Base-by-base conservation (phyloP, 768 basidiomycete genomes). In the Suillus subalutaceus region DNA sequence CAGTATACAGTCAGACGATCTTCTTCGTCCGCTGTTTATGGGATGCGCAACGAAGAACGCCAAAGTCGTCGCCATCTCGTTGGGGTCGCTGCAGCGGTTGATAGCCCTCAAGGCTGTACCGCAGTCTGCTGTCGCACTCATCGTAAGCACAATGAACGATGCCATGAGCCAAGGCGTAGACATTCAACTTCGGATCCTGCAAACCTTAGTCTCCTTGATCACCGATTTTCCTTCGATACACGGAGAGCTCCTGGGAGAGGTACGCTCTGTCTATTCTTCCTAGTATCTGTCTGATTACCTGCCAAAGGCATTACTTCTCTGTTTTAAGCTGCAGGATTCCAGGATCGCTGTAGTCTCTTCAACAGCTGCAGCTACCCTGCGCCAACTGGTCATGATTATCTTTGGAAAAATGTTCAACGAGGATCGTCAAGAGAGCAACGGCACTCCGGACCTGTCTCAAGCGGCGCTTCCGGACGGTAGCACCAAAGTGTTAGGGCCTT, bases 301-400 rank as follows among this genome's bases (percentile, higher is more conserved):
- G 59, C 6, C 44, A 9, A 70, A 97, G 94, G 94, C 93, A 0
- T 82, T 98, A 0, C 79, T 97, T n/a, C 79, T 98, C 10, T 98
- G 96, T 73, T 99, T 99, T 85, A 94, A 90, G 75, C 80, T 98
- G 32, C 96, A 98, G 77, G 97, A 98, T 66, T 96, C 94, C 1
- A 89, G 93, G 68, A 97, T 96, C 26, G 92, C 95, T 0, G 96
- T 98, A 30, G 97, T 99, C 7, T 97, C 96, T 4, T 96, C 94
- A 0, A 99, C 97, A 4, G 97, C 97, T 2, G 96, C 96, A 3
- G 97, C 97, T 0, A 98, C 96, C 0, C 85, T 98, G 6, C 90
- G 96, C 4, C 97, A 99, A 74, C 85, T 98, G 2, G 93, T 98
- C 56, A 98, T 99, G 96, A 93, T 98, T 69, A 90, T 98, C 18